A percentile compares a stretch with the other conserved stretches of the same genome.
phyloP scores from a whole-genome alignment of 305 asterid species.

The Fraxinus baroniana region DNA sequence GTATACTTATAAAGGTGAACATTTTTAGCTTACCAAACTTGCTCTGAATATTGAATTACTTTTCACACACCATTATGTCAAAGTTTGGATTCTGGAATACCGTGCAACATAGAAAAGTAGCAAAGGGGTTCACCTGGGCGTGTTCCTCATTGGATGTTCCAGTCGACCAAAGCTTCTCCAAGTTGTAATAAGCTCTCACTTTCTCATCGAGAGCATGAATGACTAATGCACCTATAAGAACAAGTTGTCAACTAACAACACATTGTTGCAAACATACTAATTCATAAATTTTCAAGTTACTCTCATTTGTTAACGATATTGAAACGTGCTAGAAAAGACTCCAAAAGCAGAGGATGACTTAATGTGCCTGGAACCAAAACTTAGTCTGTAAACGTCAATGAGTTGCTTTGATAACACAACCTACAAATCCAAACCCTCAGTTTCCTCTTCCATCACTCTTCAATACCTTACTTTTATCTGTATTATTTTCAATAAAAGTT shows the following conservation, averaged over 20 bases:
- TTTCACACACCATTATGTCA: neutral
- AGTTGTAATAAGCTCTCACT: conserved; percentile 86
- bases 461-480: neutral
- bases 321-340: neutral
- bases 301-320: neutral
- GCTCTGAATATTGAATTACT: neutral
- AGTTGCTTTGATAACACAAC: neutral
- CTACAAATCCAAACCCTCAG: neutral
- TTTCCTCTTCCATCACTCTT: neutral
- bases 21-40: neutral
- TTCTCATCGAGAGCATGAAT: conserved; percentile 89
- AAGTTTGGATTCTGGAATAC: neutral
- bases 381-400: neutral
- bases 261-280: neutral
- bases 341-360: neutral
- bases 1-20: neutral
- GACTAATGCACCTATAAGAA: conserved; percentile 49
- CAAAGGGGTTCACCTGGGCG: conserved; percentile 37
- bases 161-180: conserved; percentile 71
- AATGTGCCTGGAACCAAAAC: neutral
- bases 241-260: neutral
- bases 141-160: conserved; percentile 40
- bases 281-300: neutral
- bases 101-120: neutral
- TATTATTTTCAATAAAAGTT: neutral